phyloP scores from a whole-genome alignment of 805 yeast species.

The Kodamaea kakaduensis region DNA sequence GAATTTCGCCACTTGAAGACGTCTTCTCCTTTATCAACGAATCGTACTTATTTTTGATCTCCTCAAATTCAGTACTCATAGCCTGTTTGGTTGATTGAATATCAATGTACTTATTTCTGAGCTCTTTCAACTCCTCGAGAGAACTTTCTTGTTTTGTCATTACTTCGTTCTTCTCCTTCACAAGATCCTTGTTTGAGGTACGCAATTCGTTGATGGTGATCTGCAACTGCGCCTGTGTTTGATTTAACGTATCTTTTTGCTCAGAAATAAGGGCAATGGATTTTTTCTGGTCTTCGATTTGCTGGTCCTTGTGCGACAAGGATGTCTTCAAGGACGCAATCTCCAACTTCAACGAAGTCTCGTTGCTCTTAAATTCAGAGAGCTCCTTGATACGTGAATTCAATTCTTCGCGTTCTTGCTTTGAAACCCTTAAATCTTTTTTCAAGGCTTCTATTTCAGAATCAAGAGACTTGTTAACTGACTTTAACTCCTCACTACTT shows the following conservation, averaged over 20 bases:
- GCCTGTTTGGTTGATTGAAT: slow-evolving; percentile 42
- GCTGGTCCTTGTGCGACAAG: slow-evolving; percentile 42
- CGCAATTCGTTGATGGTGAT: slow-evolving; percentile 40
- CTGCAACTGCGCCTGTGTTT: slow-evolving; percentile 35
- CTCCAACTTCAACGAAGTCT: slow-evolving; percentile 46
- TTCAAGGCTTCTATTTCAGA: slow-evolving; percentile 18
- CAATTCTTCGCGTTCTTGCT: slow-evolving; percentile 38
- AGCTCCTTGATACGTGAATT: slow-evolving; percentile 30
- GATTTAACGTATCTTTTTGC: slow-evolving; percentile 38
- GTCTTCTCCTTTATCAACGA: slow-evolving; percentile 28
- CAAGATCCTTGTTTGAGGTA: slow-evolving; percentile 28
- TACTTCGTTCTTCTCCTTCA: slow-evolving; percentile 38
- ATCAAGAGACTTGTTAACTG: slow-evolving; percentile 5
- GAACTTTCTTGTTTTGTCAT: slow-evolving; percentile 41
- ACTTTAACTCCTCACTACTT: slow-evolving; percentile 17
- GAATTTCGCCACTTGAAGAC: slow-evolving; percentile 38
- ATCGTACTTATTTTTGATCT: slow-evolving; percentile 35
- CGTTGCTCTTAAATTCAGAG: slow-evolving; percentile 30
- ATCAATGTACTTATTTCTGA: slow-evolving; percentile 36
- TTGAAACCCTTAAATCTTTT: slow-evolving; percentile 23
- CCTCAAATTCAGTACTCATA: slow-evolving; percentile 36
- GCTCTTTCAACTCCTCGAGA: slow-evolving; percentile 24
- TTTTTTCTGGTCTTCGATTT: slow-evolving; percentile 33
- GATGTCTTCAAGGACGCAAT: slow-evolving; percentile 44
- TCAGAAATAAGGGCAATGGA: slow-evolving; percentile 25